These are phyloP conservation scores for Pochonia chlamydosporia DNA, from an alignment of 2,329 filamentous ascomycete genomes.

Conservation along the genomic window DNA sequence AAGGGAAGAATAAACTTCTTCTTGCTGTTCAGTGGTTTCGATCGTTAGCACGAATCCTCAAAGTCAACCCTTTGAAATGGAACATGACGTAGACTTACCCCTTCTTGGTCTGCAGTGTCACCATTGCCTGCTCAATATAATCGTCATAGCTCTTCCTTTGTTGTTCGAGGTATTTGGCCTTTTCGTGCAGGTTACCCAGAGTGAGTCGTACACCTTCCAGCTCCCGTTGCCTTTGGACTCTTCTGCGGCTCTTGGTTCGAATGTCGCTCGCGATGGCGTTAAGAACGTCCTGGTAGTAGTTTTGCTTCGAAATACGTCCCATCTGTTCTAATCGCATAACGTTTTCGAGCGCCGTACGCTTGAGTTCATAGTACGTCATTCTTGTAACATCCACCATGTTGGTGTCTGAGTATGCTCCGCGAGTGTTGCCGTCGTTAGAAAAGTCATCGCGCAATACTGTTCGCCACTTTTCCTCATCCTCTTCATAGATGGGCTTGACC, in stretches of 20 bases:
- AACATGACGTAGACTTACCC: constrained; percentile 49
- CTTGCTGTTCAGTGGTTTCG: constrained; percentile 50
- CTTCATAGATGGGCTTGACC: constrained; percentile 76
- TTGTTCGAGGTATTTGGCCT: constrained; percentile 87
- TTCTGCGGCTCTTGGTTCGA: constrained; percentile 88
- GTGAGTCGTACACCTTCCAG: constrained; percentile 77
- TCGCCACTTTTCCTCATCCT: constrained; percentile 88
- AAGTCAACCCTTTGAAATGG: neutral
- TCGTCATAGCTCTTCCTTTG: constrained; percentile 98
- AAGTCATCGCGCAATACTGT: constrained; percentile 78
- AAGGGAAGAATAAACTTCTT: constrained; percentile 93
- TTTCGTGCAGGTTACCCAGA: constrained; percentile 69
- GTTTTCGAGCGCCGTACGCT: constrained; percentile 89
- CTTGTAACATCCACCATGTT: constrained; percentile 85
- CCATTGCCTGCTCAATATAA: constrained; percentile 98
- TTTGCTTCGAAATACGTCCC: constrained; percentile 82
- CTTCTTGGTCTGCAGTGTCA: constrained; percentile 94
- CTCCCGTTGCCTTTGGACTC: constrained; percentile 87
- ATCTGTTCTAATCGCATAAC: constrained; percentile 82
- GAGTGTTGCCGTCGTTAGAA: constrained; percentile 55
- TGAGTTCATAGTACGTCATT: constrained; percentile 87
- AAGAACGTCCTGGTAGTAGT: constrained; percentile 95
- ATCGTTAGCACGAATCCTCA: constrained; percentile 10
- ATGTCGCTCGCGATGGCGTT: constrained; percentile 97
- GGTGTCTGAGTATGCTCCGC: constrained; percentile 82